Evolutionary conservation across 2,329 filamentous ascomycete genomes (phyloP).

Genomic region (Claviceps sp.): DNA sequence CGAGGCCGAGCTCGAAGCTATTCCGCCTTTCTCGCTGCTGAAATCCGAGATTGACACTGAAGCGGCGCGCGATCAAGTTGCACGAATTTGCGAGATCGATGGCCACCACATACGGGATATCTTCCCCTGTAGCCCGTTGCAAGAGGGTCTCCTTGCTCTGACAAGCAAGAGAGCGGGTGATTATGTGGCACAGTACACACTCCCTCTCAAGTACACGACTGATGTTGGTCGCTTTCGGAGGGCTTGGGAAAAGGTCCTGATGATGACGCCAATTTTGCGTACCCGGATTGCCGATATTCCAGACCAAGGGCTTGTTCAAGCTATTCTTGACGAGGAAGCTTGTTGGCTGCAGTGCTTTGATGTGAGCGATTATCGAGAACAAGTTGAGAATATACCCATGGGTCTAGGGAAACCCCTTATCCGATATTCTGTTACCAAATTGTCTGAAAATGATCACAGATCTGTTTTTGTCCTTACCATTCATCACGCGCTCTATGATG

Average conservation of each 20-base stretch:
- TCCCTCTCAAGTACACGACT: conserved; percentile 1
- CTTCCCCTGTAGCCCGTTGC: conserved; percentile 7
- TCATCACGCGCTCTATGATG: conserved; percentile 38
- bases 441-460: background rate
- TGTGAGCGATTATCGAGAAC: conserved; percentile 20
- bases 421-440: conserved; percentile 5
- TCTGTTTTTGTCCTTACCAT: conserved; percentile 22
- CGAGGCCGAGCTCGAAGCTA: background rate
- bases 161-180: conserved; percentile 3
- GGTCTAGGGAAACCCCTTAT: conserved; percentile 9
- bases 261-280: conserved; percentile 4
- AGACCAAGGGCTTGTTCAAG: conserved; percentile 24
- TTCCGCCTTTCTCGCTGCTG: conserved; percentile 1
- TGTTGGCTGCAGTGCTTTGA: conserved; percentile 15
- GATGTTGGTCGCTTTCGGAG: background rate
- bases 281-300: conserved; percentile 5
- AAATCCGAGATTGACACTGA: background rate
- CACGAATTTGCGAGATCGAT: background rate
- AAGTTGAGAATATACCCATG: conserved; percentile 17
- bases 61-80: background rate
- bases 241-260: conserved; percentile 5
- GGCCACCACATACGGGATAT: conserved; percentile 4
- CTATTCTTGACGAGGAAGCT: conserved; percentile 23
- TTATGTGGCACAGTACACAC: conserved; percentile 3
- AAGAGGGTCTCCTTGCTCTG: conserved; percentile 7